Evolutionary conservation across 1,284 basidiomycete species (phyloP).

Genomic region (Pseudozyma flocculosa): DNA sequence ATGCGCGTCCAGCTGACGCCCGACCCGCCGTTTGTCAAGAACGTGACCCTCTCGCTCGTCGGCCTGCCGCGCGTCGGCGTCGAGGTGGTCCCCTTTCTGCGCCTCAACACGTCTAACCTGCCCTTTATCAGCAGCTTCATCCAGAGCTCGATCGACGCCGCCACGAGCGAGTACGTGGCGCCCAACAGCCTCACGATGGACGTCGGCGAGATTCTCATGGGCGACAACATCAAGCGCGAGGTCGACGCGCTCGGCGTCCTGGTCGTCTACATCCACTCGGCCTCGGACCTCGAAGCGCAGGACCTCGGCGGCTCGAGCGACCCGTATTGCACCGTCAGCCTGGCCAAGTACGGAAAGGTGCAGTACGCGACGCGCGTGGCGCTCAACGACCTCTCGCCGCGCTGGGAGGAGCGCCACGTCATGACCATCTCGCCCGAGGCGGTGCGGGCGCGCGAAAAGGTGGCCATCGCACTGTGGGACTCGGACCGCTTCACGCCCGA

Average conservation of each 20-base stretch:
- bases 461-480: conserved; percentile 57
- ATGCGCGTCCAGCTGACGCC: conserved; percentile 33
- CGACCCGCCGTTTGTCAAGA: conserved; percentile 41
- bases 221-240: conserved; percentile 36
- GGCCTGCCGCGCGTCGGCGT: conserved; percentile 37
- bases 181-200: conserved; percentile 37
- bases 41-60: conserved; percentile 35
- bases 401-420: conserved; percentile 43
- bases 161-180: conserved; percentile 37
- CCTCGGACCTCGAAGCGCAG: conserved; percentile 37
- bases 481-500: conserved; percentile 61
- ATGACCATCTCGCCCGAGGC: conserved; percentile 33
- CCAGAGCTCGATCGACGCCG: conserved; percentile 43
- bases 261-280: conserved; percentile 28
- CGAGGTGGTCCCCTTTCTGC: conserved; percentile 36
- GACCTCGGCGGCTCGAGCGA: conserved; percentile 32
- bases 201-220: conserved; percentile 42
- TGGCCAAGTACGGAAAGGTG: conserved; percentile 31
- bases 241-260: conserved; percentile 19
- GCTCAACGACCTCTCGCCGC: conserved; percentile 33
- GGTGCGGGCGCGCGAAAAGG: conserved; percentile 27
- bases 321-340: conserved; percentile 39
- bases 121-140: conserved; percentile 39
- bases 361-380: conserved; percentile 38
- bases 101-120: conserved; percentile 33